Evolutionary conservation across 2,329 filamentous ascomycete genomes (phyloP), one percentile per base, ranked within the genome.

Genomic region (Fusarium tricinctum): DNA sequence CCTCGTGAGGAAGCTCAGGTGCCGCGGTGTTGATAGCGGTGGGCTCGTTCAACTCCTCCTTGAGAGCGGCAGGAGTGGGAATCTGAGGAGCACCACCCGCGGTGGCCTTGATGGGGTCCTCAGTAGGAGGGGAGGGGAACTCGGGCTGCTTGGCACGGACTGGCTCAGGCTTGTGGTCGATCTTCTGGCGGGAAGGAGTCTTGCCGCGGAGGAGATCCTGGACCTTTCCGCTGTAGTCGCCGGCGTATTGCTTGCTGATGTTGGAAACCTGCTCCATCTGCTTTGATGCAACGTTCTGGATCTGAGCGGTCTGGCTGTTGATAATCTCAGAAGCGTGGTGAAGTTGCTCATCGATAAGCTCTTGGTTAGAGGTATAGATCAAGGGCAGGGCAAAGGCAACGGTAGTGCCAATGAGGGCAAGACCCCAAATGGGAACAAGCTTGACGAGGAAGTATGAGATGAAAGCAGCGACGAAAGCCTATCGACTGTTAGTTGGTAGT

Each of bases 361-460:
- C 89, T 81, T 91, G 84, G 84, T 92, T 92, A 73, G 84, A 83
- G 71, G 84, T 84, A 80, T 92, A 92, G 75, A 91, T 74, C 52
- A 91, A 82, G 30, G 89, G 89, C 14, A 81, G 83, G 60, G 89
- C 81, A 82, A 92, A 92, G 61, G 85, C 74, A 49, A 87, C 77
- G 14, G 87, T 87, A 60, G 87, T 87, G 67, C 80, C 81, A 71
- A 91, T 82, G 68, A 92, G 79, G 46, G 88, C 82, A 68, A 92
- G 85, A 35, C 88, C 89, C 89, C 89, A 92, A 82, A 90, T 86
- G 35, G 89, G 89, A 47, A 92, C 85, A 64, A 91, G 81, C 83
- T 91, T 92, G 79, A 90, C 85, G 39, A 92, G 83, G 78, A 85
- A 88, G 81, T 91, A 91, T 23, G 89, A 89, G 66, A 91, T 68